Evolutionary conservation across 208 protist species (phyloP).

Genomic region (Crithidia sp.): DNA sequence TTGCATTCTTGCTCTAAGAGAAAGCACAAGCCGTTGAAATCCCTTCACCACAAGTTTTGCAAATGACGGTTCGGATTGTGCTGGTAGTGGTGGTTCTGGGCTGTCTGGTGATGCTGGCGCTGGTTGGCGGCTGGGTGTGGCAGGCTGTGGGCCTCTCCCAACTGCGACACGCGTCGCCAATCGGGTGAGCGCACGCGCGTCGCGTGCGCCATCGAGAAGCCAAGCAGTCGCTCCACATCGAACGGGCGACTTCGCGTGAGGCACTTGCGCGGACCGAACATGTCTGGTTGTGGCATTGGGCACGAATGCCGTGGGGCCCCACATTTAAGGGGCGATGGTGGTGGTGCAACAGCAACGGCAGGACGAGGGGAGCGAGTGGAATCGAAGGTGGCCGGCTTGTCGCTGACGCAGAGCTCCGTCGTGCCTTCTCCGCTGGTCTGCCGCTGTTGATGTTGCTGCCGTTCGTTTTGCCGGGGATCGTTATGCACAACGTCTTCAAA

Average conservation of each 20-base stretch:
- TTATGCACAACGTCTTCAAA: too few relatives aligned
- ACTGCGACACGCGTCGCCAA: not conserved
- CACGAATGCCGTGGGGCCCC: not conserved
- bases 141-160: not conserved
- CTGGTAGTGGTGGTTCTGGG: too few relatives aligned
- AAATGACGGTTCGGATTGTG: too few relatives aligned
- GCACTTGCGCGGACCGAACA: not conserved
- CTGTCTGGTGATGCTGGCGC: not conserved
- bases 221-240: not conserved
- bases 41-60: too few relatives aligned
- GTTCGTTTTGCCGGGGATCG: too few relatives aligned
- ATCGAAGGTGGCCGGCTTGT: too few relatives aligned
- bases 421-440: too few relatives aligned
- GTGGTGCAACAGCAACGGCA: not conserved
- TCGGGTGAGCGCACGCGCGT: conserved; percentile 3
- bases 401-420: too few relatives aligned
- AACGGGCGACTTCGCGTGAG: not conserved
- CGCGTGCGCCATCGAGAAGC: not conserved
- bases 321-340: not conserved
- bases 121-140: not conserved
- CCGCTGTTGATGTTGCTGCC: too few relatives aligned
- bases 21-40: too few relatives aligned
- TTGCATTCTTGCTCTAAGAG: too few relatives aligned
- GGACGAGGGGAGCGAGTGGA: too few relatives aligned
- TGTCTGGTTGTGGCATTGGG: not conserved